Evolutionary conservation across 495 filamentous ascomycete genomes (phyloP).

Genomic region (Xylaria venustula): DNA sequence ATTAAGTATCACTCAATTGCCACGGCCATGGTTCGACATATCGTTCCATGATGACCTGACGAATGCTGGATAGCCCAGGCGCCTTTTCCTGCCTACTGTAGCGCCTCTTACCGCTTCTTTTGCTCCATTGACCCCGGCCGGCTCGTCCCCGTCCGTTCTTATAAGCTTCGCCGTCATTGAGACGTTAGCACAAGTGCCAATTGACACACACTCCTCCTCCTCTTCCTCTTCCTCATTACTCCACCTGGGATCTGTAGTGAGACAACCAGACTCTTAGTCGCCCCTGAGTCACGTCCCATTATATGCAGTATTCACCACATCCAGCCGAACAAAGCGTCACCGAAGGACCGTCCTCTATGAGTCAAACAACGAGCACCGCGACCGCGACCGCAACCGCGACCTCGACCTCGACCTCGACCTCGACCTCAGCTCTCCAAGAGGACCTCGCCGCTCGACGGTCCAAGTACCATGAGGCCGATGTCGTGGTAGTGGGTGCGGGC

Average conservation of each 20-base stretch:
- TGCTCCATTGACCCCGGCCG: neutral
- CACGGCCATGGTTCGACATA: slow-evolving; percentile 9
- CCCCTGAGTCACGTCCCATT: neutral
- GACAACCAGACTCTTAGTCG: neutral
- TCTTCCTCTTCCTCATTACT: no score
- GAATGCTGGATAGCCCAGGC: neutral
- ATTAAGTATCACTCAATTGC: neutral
- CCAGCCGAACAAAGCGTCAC: neutral
- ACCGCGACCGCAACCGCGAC: no score
- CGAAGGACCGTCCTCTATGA: slow-evolving; percentile 22
- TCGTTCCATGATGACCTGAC: slow-evolving; percentile 22
- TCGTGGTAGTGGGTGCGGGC: slow-evolving; percentile 88
- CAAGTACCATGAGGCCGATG: slow-evolving; percentile 58
- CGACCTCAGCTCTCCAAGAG: slow-evolving; percentile 21
- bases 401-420: no score
- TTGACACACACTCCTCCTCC: neutral
- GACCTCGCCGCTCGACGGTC: slow-evolving; percentile 41
- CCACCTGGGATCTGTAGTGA: no score
- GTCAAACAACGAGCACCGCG: slow-evolving; percentile 19
- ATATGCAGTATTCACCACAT: neutral
- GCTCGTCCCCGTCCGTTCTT: neutral
- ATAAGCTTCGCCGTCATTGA: neutral
- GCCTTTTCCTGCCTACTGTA: neutral
- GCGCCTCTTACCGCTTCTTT: slow-evolving; percentile 6
- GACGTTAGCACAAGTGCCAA: neutral